Conservation (phyloP, 2,329 filamentous ascomycete genomes). For the Fusarium sp. region DNA sequence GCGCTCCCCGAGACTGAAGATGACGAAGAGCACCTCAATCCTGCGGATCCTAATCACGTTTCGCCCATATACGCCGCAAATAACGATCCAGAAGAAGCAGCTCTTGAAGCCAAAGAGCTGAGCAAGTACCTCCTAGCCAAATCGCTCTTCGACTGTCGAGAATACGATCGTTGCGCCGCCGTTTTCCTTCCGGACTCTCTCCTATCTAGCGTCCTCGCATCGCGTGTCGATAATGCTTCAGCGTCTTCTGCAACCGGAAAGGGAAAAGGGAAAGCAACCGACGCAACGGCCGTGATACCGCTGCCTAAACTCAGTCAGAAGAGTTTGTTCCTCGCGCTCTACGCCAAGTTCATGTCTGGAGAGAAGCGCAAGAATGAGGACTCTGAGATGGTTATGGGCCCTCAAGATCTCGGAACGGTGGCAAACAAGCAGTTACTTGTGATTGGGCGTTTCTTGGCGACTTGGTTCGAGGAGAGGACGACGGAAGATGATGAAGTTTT, state of each 20-base stretch:
- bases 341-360: slow-evolving; percentile 92
- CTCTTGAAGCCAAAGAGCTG: slow-evolving; percentile 83
- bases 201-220: slow-evolving; percentile 74
- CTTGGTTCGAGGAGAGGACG: slow-evolving; percentile 81
- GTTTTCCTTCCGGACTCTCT: slow-evolving; percentile 89
- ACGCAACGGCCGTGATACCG: slow-evolving; percentile 44
- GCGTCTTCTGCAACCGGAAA: slow-evolving; percentile 69
- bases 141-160: slow-evolving; percentile 93
- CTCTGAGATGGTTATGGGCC: slow-evolving; percentile 96
- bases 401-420: slow-evolving; percentile 87
- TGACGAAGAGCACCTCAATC: slow-evolving; percentile 63
- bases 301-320: slow-evolving; percentile 84
- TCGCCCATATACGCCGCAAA: slow-evolving; percentile 68
- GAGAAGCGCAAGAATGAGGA: slow-evolving; percentile 98
- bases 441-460: slow-evolving; percentile 82
- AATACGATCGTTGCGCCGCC: slow-evolving; percentile 93
- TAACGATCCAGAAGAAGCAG: slow-evolving; percentile 78
- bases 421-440: slow-evolving; percentile 87
- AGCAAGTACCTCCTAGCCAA: slow-evolving; percentile 92
- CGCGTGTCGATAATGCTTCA: slow-evolving; percentile 58
- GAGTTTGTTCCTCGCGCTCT: slow-evolving; percentile 91
- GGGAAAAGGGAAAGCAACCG: slow-evolving; percentile 65
- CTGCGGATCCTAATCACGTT: slow-evolving; percentile 57
- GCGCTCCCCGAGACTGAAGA: slow-evolving; percentile 78
- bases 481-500: slow-evolving; percentile 71